Evolutionary conservation across 345 rosid genomes (phyloP), one percentile per base, ranked within the genome.

Genomic region (Populus ilicifolia): DNA sequence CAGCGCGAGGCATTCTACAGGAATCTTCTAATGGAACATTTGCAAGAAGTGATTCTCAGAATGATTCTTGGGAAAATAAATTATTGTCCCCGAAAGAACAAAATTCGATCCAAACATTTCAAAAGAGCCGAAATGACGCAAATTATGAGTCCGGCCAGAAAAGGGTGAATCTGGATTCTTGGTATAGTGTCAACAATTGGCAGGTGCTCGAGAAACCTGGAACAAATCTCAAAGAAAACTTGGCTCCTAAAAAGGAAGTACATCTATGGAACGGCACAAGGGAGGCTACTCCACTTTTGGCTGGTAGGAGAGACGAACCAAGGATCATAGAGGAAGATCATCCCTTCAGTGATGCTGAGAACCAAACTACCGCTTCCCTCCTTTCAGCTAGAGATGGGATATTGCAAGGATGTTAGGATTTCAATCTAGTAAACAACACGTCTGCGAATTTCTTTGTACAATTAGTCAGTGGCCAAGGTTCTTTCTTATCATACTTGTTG

Each of bases 11-110:
- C 67, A 61, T 85, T 69, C 72, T 86, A 0, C 81, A 83, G 75
- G 88, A 87, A 70, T 82, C 87, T 65, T 61, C 85, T 1, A 35
- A 25, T 11, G 81, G 67, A 39, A 29, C 74, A 25, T 83, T 78
- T 82, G 89, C 79, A 78, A 89, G 91, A 84, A 80, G 84, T 41
- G 82, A 90, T 82, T 90, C 94, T 30, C 82, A 86, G 76, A 84
- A 67, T 48, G 87, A 79, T 62, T 43, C 83, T 5, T 77, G 71
- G 74, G 94, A 89, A 67, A 85, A 89, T 56, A 86, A 77, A 75
- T 33, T 80, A 9, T 16, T 52, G 8, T 29, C 41, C 20, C 9
- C 74, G 18, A 35, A 3, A 7, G 69, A 64, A 46, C 85, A 70
- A 59, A 71, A 54, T 35, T 50, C 33, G 18, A 52, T 75, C 21